phyloP scores from a whole-genome alignment of 2,329 filamentous ascomycete genomes.

The Phialocephala subalpina region DNA sequence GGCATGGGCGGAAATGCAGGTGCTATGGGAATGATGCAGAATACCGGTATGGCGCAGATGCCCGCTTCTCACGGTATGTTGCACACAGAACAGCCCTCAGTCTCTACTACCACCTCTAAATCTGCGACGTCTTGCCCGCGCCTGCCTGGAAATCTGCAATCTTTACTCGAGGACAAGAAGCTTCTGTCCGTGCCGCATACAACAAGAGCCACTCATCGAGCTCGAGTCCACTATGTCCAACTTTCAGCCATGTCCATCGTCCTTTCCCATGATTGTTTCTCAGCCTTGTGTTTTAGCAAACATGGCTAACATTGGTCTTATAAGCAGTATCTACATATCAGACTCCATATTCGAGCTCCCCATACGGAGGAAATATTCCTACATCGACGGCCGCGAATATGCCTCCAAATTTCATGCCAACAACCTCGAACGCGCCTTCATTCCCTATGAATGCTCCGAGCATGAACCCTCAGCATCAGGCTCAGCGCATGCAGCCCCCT shows the following conservation, averaged over 20 bases:
- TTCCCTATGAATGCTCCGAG: constrained; percentile 63
- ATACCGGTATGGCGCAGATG: constrained; percentile 45
- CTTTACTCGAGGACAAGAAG: constrained; percentile 21
- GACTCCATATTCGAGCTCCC: constrained; percentile 63
- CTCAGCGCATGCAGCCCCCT: constrained; percentile 44
- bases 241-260: constrained; percentile 28
- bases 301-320: constrained; percentile 40
- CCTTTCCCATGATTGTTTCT: constrained; percentile 16
- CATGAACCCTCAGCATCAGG: constrained; percentile 40
- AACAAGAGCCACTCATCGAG: constrained; percentile 24
- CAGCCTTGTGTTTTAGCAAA: constrained; percentile 27
- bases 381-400: constrained; percentile 50
- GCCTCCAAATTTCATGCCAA: constrained; percentile 66
- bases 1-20: constrained; percentile 41
- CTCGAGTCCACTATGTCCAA: constrained; percentile 29
- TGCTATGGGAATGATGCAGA: constrained; percentile 65
- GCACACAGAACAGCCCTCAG: constrained; percentile 30
- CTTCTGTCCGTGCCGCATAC: constrained; percentile 15
- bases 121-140: constrained; percentile 22
- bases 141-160: constrained; percentile 7
- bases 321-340: constrained; percentile 62
- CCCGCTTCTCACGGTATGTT: constrained; percentile 43
- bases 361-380: constrained; percentile 55
- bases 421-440: constrained; percentile 54
- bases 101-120: constrained; percentile 16